phyloP scores from a whole-genome alignment of 805 yeast species.

The Komagataella ulmi region DNA sequence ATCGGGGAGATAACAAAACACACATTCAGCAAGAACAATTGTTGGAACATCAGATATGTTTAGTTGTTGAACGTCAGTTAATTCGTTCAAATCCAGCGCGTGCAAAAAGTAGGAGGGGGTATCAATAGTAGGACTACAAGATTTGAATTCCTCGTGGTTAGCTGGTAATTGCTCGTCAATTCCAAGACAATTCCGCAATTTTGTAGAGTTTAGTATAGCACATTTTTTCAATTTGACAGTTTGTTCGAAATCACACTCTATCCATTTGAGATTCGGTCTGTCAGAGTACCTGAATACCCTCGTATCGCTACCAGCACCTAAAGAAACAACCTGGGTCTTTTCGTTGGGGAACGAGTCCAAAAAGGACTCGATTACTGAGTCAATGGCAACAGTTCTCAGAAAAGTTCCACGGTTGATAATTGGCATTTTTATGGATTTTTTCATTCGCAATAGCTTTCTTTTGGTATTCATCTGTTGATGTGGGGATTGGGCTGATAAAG shows the following conservation, averaged over 20 bases:
- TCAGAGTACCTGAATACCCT: slow-evolving; percentile 30
- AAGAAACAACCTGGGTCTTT: slow-evolving; percentile 41
- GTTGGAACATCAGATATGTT: slow-evolving; percentile 30
- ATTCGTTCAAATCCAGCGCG: slow-evolving; percentile 39
- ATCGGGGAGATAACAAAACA: slow-evolving; percentile 54
- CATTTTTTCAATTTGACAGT: slow-evolving; percentile 37
- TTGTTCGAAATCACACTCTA: slow-evolving; percentile 54
- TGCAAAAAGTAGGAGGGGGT: slow-evolving; percentile 33
- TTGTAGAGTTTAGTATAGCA: slow-evolving; percentile 23
- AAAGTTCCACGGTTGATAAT: slow-evolving; percentile 63
- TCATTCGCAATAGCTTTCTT: slow-evolving; percentile 25
- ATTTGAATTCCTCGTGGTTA: slow-evolving; percentile 11
- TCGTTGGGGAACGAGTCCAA: slow-evolving; percentile 12
- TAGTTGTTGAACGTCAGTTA: slow-evolving; percentile 8
- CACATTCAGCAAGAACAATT: slow-evolving; percentile 59
- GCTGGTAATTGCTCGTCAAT: slow-evolving; percentile 8
- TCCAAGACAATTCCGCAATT: slow-evolving; percentile 16
- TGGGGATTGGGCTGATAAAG: slow-evolving; percentile 23
- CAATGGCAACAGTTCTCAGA: slow-evolving; percentile 41
- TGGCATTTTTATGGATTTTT: slow-evolving; percentile 33
- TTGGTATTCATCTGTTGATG: slow-evolving; percentile 15
- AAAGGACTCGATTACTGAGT: slow-evolving; percentile 29
- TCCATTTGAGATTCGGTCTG: slow-evolving; percentile 20
- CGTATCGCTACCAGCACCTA: slow-evolving; percentile 81
- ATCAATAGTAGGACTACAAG: slow-evolving; percentile 17